A percentile compares a stretch with the other conserved stretches of the same genome.
phyloP scores from a whole-genome alignment of 1,284 basidiomycete species.

The Melampsora americana region DNA sequence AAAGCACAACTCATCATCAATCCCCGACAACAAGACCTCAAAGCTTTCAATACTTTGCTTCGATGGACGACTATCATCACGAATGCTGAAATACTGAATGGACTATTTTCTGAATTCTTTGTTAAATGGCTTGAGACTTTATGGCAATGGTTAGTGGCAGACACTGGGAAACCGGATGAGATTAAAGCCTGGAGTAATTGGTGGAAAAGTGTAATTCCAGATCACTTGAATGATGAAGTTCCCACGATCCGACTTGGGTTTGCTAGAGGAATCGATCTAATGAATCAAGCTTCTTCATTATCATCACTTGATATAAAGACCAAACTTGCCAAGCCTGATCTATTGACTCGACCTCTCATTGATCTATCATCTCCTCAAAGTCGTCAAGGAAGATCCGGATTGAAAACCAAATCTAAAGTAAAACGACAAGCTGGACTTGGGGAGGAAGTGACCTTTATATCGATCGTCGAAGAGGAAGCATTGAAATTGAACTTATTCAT shows the following conservation, averaged over 20 bases:
- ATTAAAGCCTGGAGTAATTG: conserved; percentile 71
- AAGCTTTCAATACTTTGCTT: conserved; percentile 30
- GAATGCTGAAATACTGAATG: conserved; percentile 64
- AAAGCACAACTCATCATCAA: conserved; percentile 82
- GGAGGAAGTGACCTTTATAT: conserved; percentile 38
- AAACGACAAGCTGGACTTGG: background rate
- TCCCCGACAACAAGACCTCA: conserved; percentile 80
- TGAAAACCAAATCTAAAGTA: conserved; percentile 7
- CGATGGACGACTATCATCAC: conserved; percentile 24
- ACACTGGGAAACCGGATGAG: conserved; percentile 76
- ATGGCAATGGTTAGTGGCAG: conserved; percentile 82
- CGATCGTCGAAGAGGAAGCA: conserved; percentile 42
- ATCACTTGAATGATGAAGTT: conserved; percentile 9
- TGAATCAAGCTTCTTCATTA: conserved; percentile 42
- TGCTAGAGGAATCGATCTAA: conserved; percentile 22
- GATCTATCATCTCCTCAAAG: background rate
- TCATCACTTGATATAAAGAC: conserved; percentile 23
- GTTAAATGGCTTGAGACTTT: conserved; percentile 92
- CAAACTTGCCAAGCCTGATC: conserved; percentile 19
- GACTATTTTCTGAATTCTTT: conserved; percentile 84
- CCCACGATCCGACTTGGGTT: conserved; percentile 21
- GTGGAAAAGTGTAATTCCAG: conserved; percentile 35
- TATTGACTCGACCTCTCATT: conserved; percentile 1
- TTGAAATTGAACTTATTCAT: conserved; percentile 24
- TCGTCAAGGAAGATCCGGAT: background rate